Evolutionary conservation across 805 yeast genomes (phyloP).

Genomic region (Schizosaccharomyces pombe): ASM294v3 CU329670.1:4201001-4201500

Average conservation of each 20-base stretch:
- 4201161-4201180: background rate
- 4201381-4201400: background rate
- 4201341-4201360: background rate
- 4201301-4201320: background rate
- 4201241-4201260: background rate
- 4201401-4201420: background rate
- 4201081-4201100: background rate
- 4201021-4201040: background rate
- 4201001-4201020: background rate
- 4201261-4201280: background rate
- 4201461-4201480: background rate
- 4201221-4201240: background rate
- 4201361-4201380: background rate
- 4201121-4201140: background rate
- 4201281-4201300: background rate
- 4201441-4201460: background rate
- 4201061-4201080: background rate
- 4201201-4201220: background rate
- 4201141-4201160: background rate
- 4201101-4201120: background rate
- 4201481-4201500: background rate
- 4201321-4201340: background rate
- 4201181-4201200: background rate
- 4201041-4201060: background rate
- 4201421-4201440: background rate